These are phyloP conservation scores for Vitis hybrid DNA, from an alignment of 177 flowering plant species.

Conservation along the genomic window DNA sequence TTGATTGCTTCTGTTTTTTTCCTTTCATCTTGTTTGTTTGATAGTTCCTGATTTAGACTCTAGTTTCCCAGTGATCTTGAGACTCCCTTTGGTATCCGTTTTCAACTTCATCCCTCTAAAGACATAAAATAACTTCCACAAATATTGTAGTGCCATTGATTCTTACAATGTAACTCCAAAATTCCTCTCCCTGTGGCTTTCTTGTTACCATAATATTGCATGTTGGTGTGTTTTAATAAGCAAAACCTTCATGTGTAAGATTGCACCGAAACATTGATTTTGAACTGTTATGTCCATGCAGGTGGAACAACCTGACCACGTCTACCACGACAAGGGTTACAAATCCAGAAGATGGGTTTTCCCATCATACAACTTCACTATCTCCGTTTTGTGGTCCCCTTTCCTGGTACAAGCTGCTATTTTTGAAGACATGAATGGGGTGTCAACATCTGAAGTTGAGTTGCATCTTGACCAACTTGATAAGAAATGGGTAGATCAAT, in stretches of 20 bases:
- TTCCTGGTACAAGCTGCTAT: conserved; percentile 70
- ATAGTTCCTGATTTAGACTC: not conserved
- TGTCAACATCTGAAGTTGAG: conserved; percentile 67
- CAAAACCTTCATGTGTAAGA: too few relatives aligned
- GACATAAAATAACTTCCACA: too few relatives aligned
- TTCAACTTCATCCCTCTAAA: too few relatives aligned
- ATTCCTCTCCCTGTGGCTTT: too few relatives aligned
- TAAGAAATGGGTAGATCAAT: conserved; percentile 58
- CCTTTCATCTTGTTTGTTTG: not conserved
- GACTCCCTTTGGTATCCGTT: too few relatives aligned
- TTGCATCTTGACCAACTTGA: conserved; percentile 82
- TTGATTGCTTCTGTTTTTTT: not conserved
- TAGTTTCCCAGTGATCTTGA: too few relatives aligned
- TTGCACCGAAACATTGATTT: not conserved
- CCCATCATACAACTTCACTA: conserved; percentile 60
- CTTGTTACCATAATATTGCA: too few relatives aligned
- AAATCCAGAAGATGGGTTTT: conserved; percentile 72
- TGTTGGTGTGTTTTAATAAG: too few relatives aligned
- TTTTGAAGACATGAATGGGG: conserved; percentile 78
- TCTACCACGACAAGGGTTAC: conserved; percentile 78
- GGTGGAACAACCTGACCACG: conserved; percentile 63
- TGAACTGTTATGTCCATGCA: conserved; percentile 22
- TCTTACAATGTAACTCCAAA: too few relatives aligned
- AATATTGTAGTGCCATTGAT: too few relatives aligned
- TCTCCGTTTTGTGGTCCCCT: conserved; percentile 86